phyloP scores from a whole-genome alignment of 2,329 filamentous ascomycete genomes.

The Penicillium sp. region DNA sequence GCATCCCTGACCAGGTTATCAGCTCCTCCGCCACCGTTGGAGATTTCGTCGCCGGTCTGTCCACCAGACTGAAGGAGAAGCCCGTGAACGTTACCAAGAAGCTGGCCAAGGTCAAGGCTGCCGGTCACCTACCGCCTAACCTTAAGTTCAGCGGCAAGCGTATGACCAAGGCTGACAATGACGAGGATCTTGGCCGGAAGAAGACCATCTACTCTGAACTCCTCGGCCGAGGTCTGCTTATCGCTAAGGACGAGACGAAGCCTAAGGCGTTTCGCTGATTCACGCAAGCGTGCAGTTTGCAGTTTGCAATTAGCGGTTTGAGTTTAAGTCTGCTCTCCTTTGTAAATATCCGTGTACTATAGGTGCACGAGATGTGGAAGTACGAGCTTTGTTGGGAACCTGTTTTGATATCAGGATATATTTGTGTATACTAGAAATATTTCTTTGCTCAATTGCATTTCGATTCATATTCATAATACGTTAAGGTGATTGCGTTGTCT shows the following conservation, averaged over 20 bases:
- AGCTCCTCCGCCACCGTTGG: conserved; percentile 56
- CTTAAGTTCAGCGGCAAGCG: conserved; percentile 66
- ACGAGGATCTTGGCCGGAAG: conserved; percentile 71
- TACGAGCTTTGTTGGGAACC: neutral
- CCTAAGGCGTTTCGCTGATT: neutral
- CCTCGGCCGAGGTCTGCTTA: conserved; percentile 60
- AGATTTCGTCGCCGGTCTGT: conserved; percentile 47
- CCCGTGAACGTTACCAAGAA: conserved; percentile 53
- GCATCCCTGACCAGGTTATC: conserved; percentile 71
- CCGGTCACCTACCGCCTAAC: conserved; percentile 62
- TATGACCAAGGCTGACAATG: conserved; percentile 70
- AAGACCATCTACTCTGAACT: conserved; percentile 77
- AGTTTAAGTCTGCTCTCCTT: neutral
- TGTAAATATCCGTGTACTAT: neutral
- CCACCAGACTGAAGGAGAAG: conserved; percentile 34
- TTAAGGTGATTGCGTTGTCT: no score
- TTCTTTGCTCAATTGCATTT: conserved; percentile 15
- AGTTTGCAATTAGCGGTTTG: neutral
- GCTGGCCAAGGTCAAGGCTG: conserved; percentile 46
- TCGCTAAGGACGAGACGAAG: conserved; percentile 27
- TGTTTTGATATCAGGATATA: conserved; percentile 16
- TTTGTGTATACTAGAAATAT: conserved; percentile 29
- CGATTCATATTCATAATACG: neutral
- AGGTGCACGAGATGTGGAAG: neutral
- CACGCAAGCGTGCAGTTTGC: neutral